Evolutionary conservation across 805 yeast genomes (phyloP).

Genomic region (Starmerella roubikii): DNA sequence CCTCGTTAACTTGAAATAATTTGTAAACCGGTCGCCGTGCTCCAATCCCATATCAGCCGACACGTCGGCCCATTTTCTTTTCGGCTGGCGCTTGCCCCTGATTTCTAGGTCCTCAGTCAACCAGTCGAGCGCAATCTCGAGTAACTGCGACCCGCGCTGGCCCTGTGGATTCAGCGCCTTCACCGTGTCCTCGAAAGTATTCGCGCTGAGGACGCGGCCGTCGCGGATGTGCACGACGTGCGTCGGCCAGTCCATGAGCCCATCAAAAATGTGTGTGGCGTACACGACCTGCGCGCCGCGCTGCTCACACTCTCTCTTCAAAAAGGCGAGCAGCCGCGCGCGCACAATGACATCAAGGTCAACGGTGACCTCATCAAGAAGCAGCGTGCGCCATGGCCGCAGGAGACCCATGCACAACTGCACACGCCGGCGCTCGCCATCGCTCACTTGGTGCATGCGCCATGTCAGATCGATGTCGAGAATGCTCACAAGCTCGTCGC

Average conservation of each 20-base stretch:
- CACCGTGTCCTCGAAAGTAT: slow-evolving; percentile 17
- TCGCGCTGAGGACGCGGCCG: slow-evolving; percentile 37
- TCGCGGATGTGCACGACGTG: slow-evolving; percentile 61
- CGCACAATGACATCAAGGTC: slow-evolving; percentile 91
- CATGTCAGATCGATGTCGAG: slow-evolving; percentile 77
- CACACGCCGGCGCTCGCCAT: slow-evolving; percentile 90
- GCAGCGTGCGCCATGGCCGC: slow-evolving; percentile 74
- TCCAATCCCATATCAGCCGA: slow-evolving; percentile 23
- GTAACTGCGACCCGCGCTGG: slow-evolving; percentile 22
- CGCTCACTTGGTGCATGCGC: slow-evolving; percentile 86
- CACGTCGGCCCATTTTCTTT: slow-evolving; percentile 41
- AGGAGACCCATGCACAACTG: slow-evolving; percentile 87
- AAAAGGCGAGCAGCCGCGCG: slow-evolving; percentile 52
- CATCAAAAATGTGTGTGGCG: slow-evolving; percentile 94
- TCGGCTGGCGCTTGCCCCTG: slow-evolving; percentile 34
- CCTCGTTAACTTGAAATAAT: slow-evolving; percentile 24
- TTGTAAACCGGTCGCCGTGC: slow-evolving; percentile 20
- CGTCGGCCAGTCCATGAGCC: slow-evolving; percentile 84
- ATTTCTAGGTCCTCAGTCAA: slow-evolving; percentile 30
- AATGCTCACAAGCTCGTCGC: slow-evolving; percentile 60
- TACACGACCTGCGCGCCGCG: slow-evolving; percentile 71
- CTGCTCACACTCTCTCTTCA: slow-evolving; percentile 55
- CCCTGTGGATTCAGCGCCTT: slow-evolving; percentile 13
- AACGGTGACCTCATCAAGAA: slow-evolving; percentile 94
- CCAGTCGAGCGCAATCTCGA: slow-evolving; percentile 28